phyloP scores from a whole-genome alignment of 495 filamentous ascomycete genomes.

The Opeltia flavorubescens region DNA sequence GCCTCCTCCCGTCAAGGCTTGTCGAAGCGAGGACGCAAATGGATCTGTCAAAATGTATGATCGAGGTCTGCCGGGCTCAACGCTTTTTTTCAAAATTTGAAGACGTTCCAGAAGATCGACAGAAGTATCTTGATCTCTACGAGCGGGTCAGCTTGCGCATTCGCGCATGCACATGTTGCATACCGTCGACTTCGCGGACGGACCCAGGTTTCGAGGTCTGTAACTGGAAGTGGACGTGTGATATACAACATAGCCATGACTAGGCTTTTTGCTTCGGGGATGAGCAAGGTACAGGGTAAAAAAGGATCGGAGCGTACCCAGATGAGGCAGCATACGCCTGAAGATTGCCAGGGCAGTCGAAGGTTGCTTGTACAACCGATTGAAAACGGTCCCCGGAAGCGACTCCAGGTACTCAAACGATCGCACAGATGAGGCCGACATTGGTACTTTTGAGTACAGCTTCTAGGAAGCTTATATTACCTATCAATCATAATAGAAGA shows the following conservation, averaged over 20 bases:
- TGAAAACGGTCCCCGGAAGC: conserved; percentile 76
- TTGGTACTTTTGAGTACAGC: no score
- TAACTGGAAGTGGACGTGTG: conserved; percentile 54
- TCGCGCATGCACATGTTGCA: conserved; percentile 4
- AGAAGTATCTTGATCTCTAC: conserved; percentile 66
- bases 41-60: conserved; percentile 58
- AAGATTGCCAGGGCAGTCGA: conserved; percentile 92
- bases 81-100: conserved; percentile 55
- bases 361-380: conserved; percentile 84
- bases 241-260: conserved; percentile 91
- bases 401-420: conserved; percentile 79
- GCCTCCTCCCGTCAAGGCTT: conserved; percentile 77
- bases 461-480: no score
- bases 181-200: conserved; percentile 55
- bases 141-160: background rate
- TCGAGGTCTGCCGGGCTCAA: conserved; percentile 41
- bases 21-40: conserved; percentile 62
- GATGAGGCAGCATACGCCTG: conserved; percentile 85
- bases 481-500: no score
- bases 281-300: conserved; percentile 15
- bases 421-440: conserved; percentile 54
- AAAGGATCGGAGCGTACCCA: conserved; percentile 41
- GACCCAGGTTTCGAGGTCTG: conserved; percentile 76
- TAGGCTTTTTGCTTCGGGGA: conserved; percentile 66
- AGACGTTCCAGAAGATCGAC: conserved; percentile 66